Percentiles rank a stretch among this genome's conserved stretches.
These are phyloP conservation scores for Melastoma malabathricum DNA, from an alignment of 345 rosid genomes.

Conservation along the genomic window DNA sequence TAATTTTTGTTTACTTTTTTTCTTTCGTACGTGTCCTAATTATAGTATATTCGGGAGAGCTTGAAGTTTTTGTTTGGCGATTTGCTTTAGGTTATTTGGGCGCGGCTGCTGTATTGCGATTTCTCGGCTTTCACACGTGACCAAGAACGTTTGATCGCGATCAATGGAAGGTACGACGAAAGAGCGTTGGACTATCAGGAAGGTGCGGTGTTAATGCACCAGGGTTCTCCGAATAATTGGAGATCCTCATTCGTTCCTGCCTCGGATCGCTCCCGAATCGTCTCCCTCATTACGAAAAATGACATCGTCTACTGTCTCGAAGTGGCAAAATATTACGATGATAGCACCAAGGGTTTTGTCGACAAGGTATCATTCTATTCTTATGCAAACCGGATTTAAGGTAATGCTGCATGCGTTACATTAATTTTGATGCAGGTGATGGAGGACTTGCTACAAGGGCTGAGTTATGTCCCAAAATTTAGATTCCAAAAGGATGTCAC, in stretches of 20 bases:
- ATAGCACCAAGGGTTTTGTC: neutral
- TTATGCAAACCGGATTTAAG: neutral
- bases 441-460: slow-evolving; percentile 9
- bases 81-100: slow-evolving; percentile 7
- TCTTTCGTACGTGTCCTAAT: too few relatives aligned
- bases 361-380: neutral
- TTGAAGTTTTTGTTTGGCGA: too few relatives aligned
- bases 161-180: slow-evolving; percentile 1
- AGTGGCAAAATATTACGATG: slow-evolving; percentile 8
- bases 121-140: slow-evolving; percentile 7
- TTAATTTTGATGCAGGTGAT: slow-evolving; percentile 4
- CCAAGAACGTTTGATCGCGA: slow-evolving; percentile 11
- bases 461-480: slow-evolving; percentile 14
- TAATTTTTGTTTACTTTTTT: too few relatives aligned
- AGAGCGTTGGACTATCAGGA: slow-evolving; percentile 9
- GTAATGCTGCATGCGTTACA: too few relatives aligned
- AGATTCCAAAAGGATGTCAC: slow-evolving; percentile 19
- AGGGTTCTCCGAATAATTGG: slow-evolving; percentile 2
- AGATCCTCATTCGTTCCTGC: slow-evolving; percentile 3
- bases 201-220: slow-evolving; percentile 8
- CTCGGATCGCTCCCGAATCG: neutral
- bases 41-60: too few relatives aligned
- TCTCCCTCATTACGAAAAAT: slow-evolving; percentile 3
- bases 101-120: slow-evolving; percentile 8
- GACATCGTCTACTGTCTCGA: slow-evolving; percentile 10